Percentiles rank a stretch among this genome's conserved stretches.
phyloP scores from a whole-genome alignment of 176 grass and related monocot species.

The Saccharum officinarum region DNA sequence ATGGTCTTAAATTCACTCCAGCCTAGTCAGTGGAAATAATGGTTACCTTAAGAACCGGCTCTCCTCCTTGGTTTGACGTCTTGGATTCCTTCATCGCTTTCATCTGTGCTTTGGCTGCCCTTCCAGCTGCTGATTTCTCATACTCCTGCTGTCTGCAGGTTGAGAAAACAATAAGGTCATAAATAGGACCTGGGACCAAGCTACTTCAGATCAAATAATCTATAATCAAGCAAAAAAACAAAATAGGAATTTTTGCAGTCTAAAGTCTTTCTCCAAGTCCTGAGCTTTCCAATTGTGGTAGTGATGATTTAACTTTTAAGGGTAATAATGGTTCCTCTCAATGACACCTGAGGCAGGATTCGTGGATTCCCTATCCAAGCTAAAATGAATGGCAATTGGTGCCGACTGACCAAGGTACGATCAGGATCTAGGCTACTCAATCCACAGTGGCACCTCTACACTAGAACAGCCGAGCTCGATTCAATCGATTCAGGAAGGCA shows the following conservation, averaged over 20 bases:
- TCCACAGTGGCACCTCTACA: background rate
- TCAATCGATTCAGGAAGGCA: background rate
- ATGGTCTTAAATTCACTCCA: background rate
- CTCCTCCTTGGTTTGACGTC: conserved; percentile 69
- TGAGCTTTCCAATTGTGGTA: background rate
- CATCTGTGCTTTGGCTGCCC: conserved; percentile 84
- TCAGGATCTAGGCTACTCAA: background rate
- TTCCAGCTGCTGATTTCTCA: conserved; percentile 80
- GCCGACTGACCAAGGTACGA: background rate
- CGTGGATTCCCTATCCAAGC: background rate
- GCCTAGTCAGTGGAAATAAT: background rate
- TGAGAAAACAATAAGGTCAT: background rate
- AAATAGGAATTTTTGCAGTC: background rate
- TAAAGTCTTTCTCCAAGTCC: background rate
- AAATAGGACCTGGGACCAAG: background rate
- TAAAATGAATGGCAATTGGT: background rate
- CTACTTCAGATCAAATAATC: background rate
- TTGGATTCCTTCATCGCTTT: conserved; percentile 79
- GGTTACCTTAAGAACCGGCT: conserved; percentile 84
- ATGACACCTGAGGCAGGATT: too few species aligned
- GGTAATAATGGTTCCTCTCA: background rate
- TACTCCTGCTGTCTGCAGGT: conserved; percentile 67
- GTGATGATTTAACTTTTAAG: background rate
- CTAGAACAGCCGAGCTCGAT: background rate
- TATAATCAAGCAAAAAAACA: background rate